Percentiles rank a stretch among this genome's conserved stretches.
Evolutionary conservation across 106 monocot species (phyloP).

Genomic region (Dioscorea zingiberensis): DNA sequence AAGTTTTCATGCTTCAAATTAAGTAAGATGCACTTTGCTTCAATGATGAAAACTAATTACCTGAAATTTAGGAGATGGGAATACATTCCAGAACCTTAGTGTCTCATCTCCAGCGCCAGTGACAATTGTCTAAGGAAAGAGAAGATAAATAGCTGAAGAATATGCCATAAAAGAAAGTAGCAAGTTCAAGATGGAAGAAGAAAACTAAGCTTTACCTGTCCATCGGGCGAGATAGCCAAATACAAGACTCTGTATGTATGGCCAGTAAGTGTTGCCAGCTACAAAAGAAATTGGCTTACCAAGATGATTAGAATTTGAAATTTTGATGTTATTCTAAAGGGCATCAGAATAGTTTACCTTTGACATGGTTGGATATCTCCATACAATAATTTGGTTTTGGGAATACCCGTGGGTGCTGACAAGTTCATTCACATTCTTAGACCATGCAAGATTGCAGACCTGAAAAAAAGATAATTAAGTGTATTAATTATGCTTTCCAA

Average conservation of each 20-base stretch:
- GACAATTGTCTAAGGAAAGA: conserved; percentile 74
- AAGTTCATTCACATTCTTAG: conserved; percentile 96
- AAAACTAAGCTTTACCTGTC: conserved; percentile 55
- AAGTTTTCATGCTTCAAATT: too few species aligned
- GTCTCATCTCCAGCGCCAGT: conserved; percentile 98
- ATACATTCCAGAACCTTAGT: conserved; percentile 92
- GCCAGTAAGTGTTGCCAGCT: conserved; percentile 93
- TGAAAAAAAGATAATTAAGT: conserved; percentile 9
- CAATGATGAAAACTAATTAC: neutral
- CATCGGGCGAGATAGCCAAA: conserved; percentile 95
- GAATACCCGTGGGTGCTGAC: conserved; percentile 99
- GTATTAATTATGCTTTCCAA: neutral
- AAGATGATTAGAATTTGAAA: neutral
- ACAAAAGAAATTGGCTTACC: conserved; percentile 7
- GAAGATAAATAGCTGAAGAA: neutral
- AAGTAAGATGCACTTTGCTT: neutral
- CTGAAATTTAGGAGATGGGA: conserved; percentile 72
- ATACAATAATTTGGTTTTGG: conserved; percentile 95
- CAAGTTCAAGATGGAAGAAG: neutral
- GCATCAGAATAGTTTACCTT: conserved; percentile 41
- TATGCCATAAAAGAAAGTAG: neutral
- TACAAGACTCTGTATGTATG: conserved; percentile 91
- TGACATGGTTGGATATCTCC: conserved; percentile 89
- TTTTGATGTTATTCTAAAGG: neutral
- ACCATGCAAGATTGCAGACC: conserved; percentile 98